These are phyloP conservation scores for Piper betle DNA, from an alignment of 164 flowering plant genomes.

Conservation along the genomic window DNA sequence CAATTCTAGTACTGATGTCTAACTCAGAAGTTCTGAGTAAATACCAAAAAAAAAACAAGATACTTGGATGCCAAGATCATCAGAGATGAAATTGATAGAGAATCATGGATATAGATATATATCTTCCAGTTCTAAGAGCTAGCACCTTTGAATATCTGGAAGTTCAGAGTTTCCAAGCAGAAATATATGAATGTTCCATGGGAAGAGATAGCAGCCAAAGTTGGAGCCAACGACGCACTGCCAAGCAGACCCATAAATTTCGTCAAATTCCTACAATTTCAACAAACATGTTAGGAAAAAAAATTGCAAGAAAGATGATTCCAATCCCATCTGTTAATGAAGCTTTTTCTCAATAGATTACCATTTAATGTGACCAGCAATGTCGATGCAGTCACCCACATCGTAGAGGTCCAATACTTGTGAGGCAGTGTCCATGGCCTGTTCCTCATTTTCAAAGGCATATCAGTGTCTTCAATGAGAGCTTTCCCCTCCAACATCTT, in stretches of 20 bases:
- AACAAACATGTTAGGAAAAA: neutral
- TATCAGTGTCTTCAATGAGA: constrained; percentile 67
- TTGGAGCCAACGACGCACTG: constrained; percentile 86
- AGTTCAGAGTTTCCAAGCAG: constrained; percentile 54
- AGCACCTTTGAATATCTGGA: constrained; percentile 76
- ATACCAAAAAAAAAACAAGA: too few relatives aligned
- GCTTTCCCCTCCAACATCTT: constrained; percentile 91
- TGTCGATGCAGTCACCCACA: constrained; percentile 64
- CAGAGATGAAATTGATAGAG: too few relatives aligned
- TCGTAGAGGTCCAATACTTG: constrained; percentile 77
- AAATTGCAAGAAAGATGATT: neutral
- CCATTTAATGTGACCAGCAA: constrained; percentile 85
- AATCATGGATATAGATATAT: too few relatives aligned
- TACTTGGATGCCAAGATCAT: too few relatives aligned
- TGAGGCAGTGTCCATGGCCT: constrained; percentile 70
- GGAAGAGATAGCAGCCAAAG: constrained; percentile 69
- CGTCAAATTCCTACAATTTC: constrained; percentile 57
- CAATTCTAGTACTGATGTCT: too few relatives aligned
- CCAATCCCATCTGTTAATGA: neutral
- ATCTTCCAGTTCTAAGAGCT: constrained; percentile 6
- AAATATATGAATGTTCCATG: constrained; percentile 78
- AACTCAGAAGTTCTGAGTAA: too few relatives aligned
- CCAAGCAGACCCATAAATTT: constrained; percentile 64
- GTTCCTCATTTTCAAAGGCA: constrained; percentile 83
- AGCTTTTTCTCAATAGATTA: constrained; percentile 4